Conservation (phyloP, 2,329 filamentous ascomycete species). For the Neonectria faginata region DNA sequence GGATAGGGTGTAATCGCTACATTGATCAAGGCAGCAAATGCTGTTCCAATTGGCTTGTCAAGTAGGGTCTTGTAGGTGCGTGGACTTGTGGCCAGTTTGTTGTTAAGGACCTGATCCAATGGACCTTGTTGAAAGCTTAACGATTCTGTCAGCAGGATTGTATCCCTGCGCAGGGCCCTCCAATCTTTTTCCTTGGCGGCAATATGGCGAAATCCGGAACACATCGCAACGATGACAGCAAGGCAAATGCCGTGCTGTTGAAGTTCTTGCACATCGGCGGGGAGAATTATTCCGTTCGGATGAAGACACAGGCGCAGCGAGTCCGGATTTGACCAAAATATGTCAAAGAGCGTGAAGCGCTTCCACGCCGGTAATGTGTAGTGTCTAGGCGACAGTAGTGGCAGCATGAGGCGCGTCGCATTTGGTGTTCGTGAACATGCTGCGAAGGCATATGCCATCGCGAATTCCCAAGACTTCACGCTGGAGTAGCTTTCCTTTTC, state of each 20-base stretch:
- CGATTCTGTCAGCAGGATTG: not conserved
- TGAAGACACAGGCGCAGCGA: not conserved
- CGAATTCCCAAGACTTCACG: too few relatives aligned
- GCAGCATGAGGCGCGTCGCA: not conserved
- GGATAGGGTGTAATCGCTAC: too few relatives aligned
- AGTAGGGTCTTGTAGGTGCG: too few relatives aligned
- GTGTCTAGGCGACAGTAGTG: not conserved
- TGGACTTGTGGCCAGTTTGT: too few relatives aligned
- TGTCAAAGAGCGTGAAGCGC: not conserved
- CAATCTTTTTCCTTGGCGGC: not conserved
- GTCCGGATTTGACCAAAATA: not conserved
- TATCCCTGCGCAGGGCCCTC: not conserved
- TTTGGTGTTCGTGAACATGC: not conserved
- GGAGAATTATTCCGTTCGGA: not conserved
- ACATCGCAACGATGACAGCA: not conserved
- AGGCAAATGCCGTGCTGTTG: not conserved
- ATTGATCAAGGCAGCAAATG: not conserved
- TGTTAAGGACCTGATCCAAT: not conserved
- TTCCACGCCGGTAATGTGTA: not conserved
- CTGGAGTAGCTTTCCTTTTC: not conserved
- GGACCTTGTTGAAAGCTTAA: not conserved
- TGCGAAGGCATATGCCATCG: too few relatives aligned
- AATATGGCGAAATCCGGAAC: too few relatives aligned
- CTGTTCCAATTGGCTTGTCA: not conserved
- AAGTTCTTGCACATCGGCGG: not conserved